Conservation (phyloP, 805 yeast species). For the Candida vartiovaarae region DNA sequence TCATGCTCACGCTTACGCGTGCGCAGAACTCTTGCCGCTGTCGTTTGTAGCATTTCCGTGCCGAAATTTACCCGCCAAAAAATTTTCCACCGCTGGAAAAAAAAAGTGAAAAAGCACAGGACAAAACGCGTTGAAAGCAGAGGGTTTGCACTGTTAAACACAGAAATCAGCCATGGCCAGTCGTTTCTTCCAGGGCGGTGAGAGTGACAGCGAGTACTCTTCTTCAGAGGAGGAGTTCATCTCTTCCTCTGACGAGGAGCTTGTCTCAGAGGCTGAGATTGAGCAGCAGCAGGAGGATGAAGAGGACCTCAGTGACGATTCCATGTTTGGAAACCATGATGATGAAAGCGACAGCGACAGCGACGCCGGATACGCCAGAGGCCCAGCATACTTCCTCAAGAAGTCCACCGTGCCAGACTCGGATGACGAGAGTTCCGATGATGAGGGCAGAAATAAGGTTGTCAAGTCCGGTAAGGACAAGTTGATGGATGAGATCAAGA, state of each 20-base stretch:
- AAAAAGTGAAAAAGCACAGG: slow-evolving; percentile 16
- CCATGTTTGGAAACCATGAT: slow-evolving; percentile 30
- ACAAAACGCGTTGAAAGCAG: background rate
- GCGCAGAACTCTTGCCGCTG: background rate
- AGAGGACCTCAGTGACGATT: slow-evolving; percentile 23
- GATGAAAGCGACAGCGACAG: slow-evolving; percentile 36
- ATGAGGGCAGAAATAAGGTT: slow-evolving; percentile 66
- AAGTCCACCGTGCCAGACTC: slow-evolving; percentile 31
- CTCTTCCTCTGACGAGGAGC: slow-evolving; percentile 33
- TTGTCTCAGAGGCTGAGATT: slow-evolving; percentile 24
- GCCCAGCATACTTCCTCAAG: slow-evolving; percentile 39
- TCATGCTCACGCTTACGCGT: background rate
- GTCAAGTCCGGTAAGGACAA: slow-evolving; percentile 94
- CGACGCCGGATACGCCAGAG: slow-evolving; percentile 35
- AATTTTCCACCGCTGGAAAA: slow-evolving; percentile 4
- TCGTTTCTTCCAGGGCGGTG: slow-evolving; percentile 70
- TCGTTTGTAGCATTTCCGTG: background rate
- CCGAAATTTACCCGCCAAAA: slow-evolving; percentile 8
- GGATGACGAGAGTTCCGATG: slow-evolving; percentile 47
- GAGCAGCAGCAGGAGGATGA: slow-evolving; percentile 23
- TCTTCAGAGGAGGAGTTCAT: slow-evolving; percentile 38
- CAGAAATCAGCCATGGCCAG: slow-evolving; percentile 49
- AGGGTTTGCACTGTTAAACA: no score
- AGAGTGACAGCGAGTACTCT: slow-evolving; percentile 36
- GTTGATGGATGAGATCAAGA: slow-evolving; percentile 78